Conservation (phyloP, 2,329 filamentous ascomycete species). For the Ascochyta koolunga region DNA sequence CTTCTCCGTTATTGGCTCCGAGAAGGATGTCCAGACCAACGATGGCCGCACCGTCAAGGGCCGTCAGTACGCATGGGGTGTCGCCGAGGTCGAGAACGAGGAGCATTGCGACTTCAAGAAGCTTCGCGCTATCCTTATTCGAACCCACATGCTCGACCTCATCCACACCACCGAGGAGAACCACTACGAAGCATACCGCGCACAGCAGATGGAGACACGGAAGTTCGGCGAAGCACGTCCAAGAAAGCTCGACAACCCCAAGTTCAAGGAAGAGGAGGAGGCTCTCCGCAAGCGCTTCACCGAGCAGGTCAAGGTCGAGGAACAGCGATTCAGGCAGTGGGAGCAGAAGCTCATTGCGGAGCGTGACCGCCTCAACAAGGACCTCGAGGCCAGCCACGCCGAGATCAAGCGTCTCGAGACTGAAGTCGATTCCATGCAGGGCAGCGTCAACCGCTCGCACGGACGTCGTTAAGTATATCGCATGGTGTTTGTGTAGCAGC, state of each 20-base stretch:
- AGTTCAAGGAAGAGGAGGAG: slow-evolving; percentile 99
- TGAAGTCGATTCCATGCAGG: slow-evolving; percentile 93
- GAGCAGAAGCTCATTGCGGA: slow-evolving; percentile 99
- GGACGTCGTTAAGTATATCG: slow-evolving; percentile 74
- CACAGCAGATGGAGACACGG: slow-evolving; percentile 99
- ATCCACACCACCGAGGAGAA: slow-evolving; percentile 99
- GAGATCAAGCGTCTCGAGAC: slow-evolving; percentile 86
- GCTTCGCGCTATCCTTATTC: slow-evolving; percentile 96
- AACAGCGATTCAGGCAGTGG: slow-evolving; percentile 98
- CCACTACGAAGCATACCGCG: slow-evolving; percentile 99
- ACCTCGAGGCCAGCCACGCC: slow-evolving; percentile 96
- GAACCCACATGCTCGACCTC: slow-evolving; percentile 98
- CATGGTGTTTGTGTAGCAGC: slow-evolving; percentile 15
- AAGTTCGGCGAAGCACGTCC: slow-evolving; percentile 98
- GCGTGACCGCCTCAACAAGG: slow-evolving; percentile 99
- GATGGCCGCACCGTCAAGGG: slow-evolving; percentile 98
- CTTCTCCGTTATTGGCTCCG: slow-evolving; percentile 97
- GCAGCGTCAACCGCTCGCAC: slow-evolving; percentile 85
- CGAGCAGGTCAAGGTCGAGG: slow-evolving; percentile 99
- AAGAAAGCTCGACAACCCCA: slow-evolving; percentile 98
- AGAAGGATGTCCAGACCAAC: slow-evolving; percentile 97
- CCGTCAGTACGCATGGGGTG: slow-evolving; percentile 98
- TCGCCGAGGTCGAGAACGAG: slow-evolving; percentile 99
- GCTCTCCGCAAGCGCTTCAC: slow-evolving; percentile 98
- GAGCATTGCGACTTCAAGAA: slow-evolving; percentile 99